Evolutionary conservation across 2,329 filamentous ascomycete genomes (phyloP), one percentile per base, ranked within the genome.

Genomic region (Sporothrix schenckii): DNA sequence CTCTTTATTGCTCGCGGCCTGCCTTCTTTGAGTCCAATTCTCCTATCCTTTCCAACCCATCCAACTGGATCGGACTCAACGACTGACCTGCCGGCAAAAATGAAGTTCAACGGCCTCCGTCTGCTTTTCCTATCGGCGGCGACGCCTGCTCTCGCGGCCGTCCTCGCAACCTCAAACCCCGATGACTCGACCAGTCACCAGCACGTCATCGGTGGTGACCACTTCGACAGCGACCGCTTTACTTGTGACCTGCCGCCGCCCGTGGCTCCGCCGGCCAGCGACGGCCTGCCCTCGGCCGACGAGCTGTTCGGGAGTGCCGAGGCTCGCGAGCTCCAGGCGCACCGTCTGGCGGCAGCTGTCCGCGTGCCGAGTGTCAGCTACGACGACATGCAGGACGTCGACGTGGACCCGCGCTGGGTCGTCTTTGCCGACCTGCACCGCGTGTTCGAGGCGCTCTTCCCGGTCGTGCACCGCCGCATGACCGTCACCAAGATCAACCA

Each of bases 381-480:
- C 54, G 78, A 79, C 66, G 73, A 88, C 72, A 79, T 88, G 72
- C 85, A 84, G 4, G 77, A 79, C 0, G 78, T 89, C 19, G 85
- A 84, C 41, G 79, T 82, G 54, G 89, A 91, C 74, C 77, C 82
- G 56, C 81, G 86, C 67, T 91, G 89, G 84, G 82, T 86, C 1
- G 81, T 85, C 11, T 85, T 91, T 74, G 82, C 82, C 58, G 79
- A 84, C 2, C 83, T 91, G 68, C 84, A 85, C 6, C 75, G 76
- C 9, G 84, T 84, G 47, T 78, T 89, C 44, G 74, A 82, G 69
- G 74, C 79, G 70, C 81, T 83, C 0, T 89, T 87, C 72, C 87
- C 87, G 0, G 75, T 81, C 2, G 79, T 86, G 75, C 85, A 86
- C 74, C 75, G 77, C 5, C 21, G 71, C 7, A 70, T 72, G 50